Base-by-base conservation (phyloP, 2,329 filamentous ascomycete genomes). In the Fusarium nurragi region DNA sequence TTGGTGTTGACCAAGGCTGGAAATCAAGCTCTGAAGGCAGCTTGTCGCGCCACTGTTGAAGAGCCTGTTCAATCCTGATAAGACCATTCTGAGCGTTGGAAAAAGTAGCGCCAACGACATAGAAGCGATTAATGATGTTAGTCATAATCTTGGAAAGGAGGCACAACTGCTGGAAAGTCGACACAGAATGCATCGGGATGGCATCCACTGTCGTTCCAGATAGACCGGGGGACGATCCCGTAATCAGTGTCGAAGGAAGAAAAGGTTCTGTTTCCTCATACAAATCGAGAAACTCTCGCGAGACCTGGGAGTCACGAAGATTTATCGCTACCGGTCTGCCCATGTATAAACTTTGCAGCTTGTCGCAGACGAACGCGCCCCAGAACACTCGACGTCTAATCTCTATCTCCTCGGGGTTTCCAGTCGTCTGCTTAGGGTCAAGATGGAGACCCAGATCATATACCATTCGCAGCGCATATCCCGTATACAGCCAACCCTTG, bases 311-410 rank as follows among this genome's bases (percentile, higher is more conserved):
- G 22, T 59, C 56, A 0, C 18, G 34, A 1, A 59, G 32, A 5
- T 53, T 59, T 2, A 59, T 53, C 2, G 45, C 56, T 1, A 59
- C 56, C 8, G 56, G 54, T 7, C 56, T 43, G 8, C 56, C 56
- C 44, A 59, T 22, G 2, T 59, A 59, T 0, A 59, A 22, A 16
- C 56, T 59, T 3, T 59, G 56, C 0, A 59, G 25, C 1, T 59
- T 59, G 12, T 59, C 56, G 88, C 86, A 68, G 88, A 90, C 57
- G 7, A 60, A 59, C 0, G 45, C 22, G 0, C 56, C 56, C 56
- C 56, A 59, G 4, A 59, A 59, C 0, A 59, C 44, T 2, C 56
- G 19, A 9, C 56, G 12, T 2, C 48, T 26, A 12, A 59, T 59
- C 12, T 59, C 54, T 10, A 59, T 53, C 4, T 59, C 54, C 12